phyloP scores from a whole-genome alignment of 2,329 filamentous ascomycete species.

The Lomentospora prolificans region DNA sequence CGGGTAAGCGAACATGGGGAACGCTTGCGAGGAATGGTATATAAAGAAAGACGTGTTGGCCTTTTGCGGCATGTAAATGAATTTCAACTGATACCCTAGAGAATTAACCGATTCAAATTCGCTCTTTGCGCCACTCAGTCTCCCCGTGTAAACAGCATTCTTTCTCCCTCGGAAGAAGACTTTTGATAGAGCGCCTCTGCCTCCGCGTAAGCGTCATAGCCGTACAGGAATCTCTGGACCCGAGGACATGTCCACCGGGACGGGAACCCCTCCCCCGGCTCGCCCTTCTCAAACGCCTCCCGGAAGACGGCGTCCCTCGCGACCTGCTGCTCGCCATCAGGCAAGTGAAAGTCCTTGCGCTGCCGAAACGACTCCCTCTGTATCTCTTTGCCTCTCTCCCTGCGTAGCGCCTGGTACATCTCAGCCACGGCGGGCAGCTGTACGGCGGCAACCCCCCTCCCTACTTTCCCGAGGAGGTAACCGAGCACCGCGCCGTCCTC shows the following conservation, averaged over 20 bases:
- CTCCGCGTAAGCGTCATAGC: conserved; percentile 13
- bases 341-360: conserved; percentile 13
- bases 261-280: conserved; percentile 9
- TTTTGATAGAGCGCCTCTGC: conserved; percentile 15
- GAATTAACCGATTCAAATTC: background rate
- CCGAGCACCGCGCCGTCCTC: conserved; percentile 61
- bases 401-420: conserved; percentile 13
- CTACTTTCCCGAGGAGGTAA: conserved; percentile 10
- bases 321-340: conserved; percentile 11
- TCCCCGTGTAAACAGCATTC: background rate
- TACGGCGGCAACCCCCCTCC: background rate
- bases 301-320: conserved; percentile 12
- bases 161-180: conserved; percentile 7
- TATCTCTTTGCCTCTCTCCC: conserved; percentile 11
- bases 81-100: background rate
- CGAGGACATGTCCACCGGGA: conserved; percentile 14
- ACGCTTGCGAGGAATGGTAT: no score
- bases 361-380: conserved; percentile 13
- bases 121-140: no score
- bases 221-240: conserved; percentile 12
- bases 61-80: background rate
- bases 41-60: no score
- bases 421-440: conserved; percentile 10
- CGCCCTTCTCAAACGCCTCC: conserved; percentile 5
- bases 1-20: no score